Percentiles rank a stretch among this genome's conserved stretches.
Evolutionary conservation across 345 rosid genomes (phyloP).

Genomic region (Limnanthes douglasii): DNA sequence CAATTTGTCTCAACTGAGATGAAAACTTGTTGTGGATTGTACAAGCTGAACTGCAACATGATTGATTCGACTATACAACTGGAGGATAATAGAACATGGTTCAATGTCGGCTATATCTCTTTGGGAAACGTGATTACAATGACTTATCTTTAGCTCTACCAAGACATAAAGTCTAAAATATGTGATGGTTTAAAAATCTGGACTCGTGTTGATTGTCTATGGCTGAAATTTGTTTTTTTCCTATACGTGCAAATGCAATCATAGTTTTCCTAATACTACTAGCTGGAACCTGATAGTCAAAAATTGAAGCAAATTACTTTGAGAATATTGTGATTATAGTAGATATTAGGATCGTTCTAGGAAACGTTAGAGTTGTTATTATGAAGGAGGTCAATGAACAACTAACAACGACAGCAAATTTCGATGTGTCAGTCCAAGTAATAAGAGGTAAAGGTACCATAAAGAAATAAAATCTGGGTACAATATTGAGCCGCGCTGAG

Average conservation of each 20-base stretch:
- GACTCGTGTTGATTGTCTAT: slow-evolving; percentile 17
- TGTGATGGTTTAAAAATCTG: slow-evolving; percentile 14
- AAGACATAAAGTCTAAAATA: not conserved
- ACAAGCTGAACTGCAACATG: slow-evolving; percentile 10
- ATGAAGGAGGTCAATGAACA: not conserved
- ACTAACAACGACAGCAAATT: not conserved
- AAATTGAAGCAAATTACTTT: too few species aligned
- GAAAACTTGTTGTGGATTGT: slow-evolving; percentile 15
- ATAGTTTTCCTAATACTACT: not conserved
- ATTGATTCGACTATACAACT: slow-evolving; percentile 14
- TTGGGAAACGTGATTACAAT: slow-evolving; percentile 11
- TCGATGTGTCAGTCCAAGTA: slow-evolving; percentile 3
- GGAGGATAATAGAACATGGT: slow-evolving; percentile 10
- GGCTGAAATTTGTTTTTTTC: not conserved
- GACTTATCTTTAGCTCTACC: slow-evolving; percentile 5
- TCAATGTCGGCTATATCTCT: slow-evolving; percentile 9
- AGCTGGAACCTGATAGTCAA: too few species aligned
- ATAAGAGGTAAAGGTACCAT: not conserved
- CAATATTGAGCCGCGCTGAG: not conserved
- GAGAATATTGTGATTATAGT: too few species aligned
- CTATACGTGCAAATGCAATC: slow-evolving; percentile 16
- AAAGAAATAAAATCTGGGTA: not conserved
- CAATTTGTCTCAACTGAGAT: slow-evolving; percentile 10
- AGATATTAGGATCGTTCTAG: too few species aligned
- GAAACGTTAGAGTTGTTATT: not conserved